Base-by-base conservation (phyloP, 1,139 yeast genomes). In the Protomyces inouyei region DNA sequence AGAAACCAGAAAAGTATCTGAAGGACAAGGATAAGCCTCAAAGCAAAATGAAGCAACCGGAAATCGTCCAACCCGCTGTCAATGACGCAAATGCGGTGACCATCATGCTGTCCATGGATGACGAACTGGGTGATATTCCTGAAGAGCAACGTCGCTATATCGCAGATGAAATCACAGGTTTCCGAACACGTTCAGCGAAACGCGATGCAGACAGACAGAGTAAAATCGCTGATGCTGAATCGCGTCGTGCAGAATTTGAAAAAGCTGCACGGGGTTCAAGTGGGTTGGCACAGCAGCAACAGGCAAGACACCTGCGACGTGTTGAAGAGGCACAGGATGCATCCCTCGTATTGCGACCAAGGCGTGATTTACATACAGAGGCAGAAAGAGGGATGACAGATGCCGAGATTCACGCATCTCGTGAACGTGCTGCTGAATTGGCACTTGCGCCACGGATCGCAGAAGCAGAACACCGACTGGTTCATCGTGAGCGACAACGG, bases 111-210 rank as follows among this genome's bases (percentile, higher is more conserved):
- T 59, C 67, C 18, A 66, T 63, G 40, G 71, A 68, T 28, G 71
- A 69, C 45, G 70, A 69, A 36, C 59, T 69, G 28, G 64, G 69
- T 21, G 71, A 67, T 53, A 61, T 73, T 18, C 71, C 72, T 1
- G 67, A 69, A 6, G 74, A 72, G 28, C 75, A 73, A 45, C 68
- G 73, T 3, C 74, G 69, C 4, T 67, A 68, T 23, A 68, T 74
- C 32, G 69, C 70, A 45, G 67, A 68, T 40, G 78, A 75, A 53
- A 75, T 75, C 54, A 70, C 70, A 25, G 68, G 71, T 48, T 75
- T 75, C 66, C 64, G 78, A 64, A 70, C 74, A 43, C 73, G 73
- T 25, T 70, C 77, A 1, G 66, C 72, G 25, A 60, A 65, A 36
- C 67, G 71, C 14, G 72, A 70, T 51, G 65, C 68, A 16, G 72